Evolutionary conservation across 768 basidiomycete genomes (phyloP).

Genomic region (Lentinus brumalis): DNA sequence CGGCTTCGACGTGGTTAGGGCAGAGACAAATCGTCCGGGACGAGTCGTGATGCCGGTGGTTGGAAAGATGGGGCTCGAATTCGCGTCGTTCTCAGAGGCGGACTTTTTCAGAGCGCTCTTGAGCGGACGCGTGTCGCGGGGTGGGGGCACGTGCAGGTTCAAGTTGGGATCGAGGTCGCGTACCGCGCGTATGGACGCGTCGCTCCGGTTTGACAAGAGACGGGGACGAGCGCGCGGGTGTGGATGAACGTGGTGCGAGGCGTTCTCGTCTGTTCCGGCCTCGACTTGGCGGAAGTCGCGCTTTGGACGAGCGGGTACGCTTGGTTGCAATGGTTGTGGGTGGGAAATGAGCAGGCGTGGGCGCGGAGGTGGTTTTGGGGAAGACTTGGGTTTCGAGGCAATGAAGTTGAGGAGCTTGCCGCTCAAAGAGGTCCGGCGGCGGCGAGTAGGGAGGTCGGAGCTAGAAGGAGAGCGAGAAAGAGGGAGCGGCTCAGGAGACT

Average conservation of each 20-base stretch:
- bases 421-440: constrained; percentile 1
- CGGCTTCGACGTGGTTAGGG: neutral
- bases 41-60: neutral
- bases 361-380: neutral
- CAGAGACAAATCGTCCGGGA: neutral
- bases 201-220: neutral
- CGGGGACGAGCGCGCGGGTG: neutral
- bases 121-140: neutral
- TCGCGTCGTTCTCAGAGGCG: neutral
- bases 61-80: neutral
- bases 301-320: neutral
- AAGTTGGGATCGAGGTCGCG: neutral
- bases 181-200: neutral
- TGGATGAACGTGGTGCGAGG: neutral
- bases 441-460: neutral
- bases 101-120: constrained; percentile 2
- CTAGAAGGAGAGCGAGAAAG: neutral
- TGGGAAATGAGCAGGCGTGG: neutral
- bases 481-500: neutral
- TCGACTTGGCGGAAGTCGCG: neutral
- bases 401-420: neutral
- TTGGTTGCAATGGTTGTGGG: neutral
- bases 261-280: neutral
- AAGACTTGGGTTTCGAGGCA: neutral
- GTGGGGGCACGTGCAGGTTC: neutral